Base-by-base conservation (phyloP, 345 rosid species). In the Melastoma malabathricum region DNA sequence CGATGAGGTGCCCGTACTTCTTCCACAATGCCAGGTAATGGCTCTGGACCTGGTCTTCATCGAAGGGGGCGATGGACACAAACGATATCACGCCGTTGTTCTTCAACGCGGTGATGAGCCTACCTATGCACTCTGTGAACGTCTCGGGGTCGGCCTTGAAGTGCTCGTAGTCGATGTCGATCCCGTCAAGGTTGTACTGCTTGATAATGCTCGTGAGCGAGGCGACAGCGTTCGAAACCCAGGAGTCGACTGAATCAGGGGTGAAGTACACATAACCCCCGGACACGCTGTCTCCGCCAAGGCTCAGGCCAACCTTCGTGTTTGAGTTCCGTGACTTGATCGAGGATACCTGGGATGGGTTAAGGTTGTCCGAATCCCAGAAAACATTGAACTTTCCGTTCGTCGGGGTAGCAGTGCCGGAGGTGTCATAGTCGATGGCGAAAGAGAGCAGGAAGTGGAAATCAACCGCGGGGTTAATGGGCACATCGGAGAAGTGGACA, bases 361-460 rank as follows among this genome's bases (percentile, higher is more conserved):
- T 16, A 12, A 72, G 76, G 52, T 67, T 68, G 22, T 48, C 51
- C 0, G 72, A 44, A 62, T 72, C 76, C 72, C 76, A 72, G 51
- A 54, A 67, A 14, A 71, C 25, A 50, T 66, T 57, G 68, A 71
- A 71, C 13, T 47, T 46, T 4, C 75, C 72, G 17, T 63, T 60
- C 18, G 75, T 71, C 15, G 69, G 66, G 47, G 75, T 56, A 10
- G 70, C 53, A 15, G 49, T 18, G 45, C 54, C 52, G 17, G 66
- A 56, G 46, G 61, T 29, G 43, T 57, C 59, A 43, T 65, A 65
- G 54, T 70, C 71, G n/a, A 70, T 65, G 58, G 74, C 70, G 18
- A 70, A 70, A 5, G 70, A 61, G 59, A 70, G 74, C 56, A 70
- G 62, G 62, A 61, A 69, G 58, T 65, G 70, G 51, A 69, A 58